phyloP scores from a whole-genome alignment of 352 stramenopile genomes.

The Pythium apleroticum region DNA sequence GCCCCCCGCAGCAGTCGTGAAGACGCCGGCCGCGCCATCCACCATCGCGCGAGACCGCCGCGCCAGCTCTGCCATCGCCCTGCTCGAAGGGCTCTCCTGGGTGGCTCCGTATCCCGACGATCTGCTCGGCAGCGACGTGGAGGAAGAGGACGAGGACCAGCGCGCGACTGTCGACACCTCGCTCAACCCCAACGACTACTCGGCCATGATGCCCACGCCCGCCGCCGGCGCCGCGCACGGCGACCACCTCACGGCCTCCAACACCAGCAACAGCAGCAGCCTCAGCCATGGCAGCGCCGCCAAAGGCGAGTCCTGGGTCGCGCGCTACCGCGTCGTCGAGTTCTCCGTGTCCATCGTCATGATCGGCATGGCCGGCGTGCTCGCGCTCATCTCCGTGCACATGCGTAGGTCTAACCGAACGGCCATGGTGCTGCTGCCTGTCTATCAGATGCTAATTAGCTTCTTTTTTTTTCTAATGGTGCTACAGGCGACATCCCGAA shows the following conservation, averaged over 20 bases:
- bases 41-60: slow-evolving; percentile 15
- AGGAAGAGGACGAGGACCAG: slow-evolving; percentile 12
- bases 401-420: slow-evolving; percentile 37
- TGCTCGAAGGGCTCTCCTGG: slow-evolving; percentile 19
- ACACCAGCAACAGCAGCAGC: background rate
- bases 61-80: slow-evolving; percentile 20
- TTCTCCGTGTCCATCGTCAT: slow-evolving; percentile 52
- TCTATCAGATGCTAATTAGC: background rate
- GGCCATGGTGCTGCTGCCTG: background rate
- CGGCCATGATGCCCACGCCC: slow-evolving; percentile 11
- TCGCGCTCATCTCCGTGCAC: slow-evolving; percentile 55
- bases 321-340: slow-evolving; percentile 51
- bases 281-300: background rate
- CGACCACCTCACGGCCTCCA: background rate
- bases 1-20: slow-evolving; percentile 9
- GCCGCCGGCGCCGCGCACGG: background rate
- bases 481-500: slow-evolving; percentile 54
- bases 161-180: slow-evolving; percentile 16
- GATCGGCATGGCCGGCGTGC: slow-evolving; percentile 42
- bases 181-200: slow-evolving; percentile 17
- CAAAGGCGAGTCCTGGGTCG: slow-evolving; percentile 19
- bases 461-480: background rate
- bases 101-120: slow-evolving; percentile 11
- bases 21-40: slow-evolving; percentile 4
- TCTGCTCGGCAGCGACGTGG: slow-evolving; percentile 7